Evolutionary conservation across 2,329 filamentous ascomycete genomes (phyloP), one percentile per base, ranked within the genome.

Genomic region (Chalaropsis ovoidea): DNA sequence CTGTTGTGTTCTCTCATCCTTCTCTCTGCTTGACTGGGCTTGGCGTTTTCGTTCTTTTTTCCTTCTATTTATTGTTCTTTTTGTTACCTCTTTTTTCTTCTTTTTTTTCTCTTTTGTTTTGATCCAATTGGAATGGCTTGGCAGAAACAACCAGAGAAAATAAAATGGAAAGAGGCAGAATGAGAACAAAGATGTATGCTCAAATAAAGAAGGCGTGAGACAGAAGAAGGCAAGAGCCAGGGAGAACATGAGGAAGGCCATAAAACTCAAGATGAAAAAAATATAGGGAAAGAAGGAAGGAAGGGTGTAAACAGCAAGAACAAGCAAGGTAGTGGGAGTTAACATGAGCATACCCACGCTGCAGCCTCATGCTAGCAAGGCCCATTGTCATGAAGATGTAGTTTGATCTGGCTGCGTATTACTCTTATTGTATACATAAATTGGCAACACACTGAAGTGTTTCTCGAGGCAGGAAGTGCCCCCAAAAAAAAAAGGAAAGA

Each of bases 51-150:
- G 15, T 31, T 31, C 6, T 45, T 62, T 62, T 41, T 45, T 39
- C 35, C 11, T n/a, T 27, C 41, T 43, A 41, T 45, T 45, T 17
- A 39, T 58, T 58, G 54, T 62, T 62, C 19, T 31, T 61, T 61
- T 27, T 43, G 19, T 56, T 43, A n/a, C 17, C 3, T 10, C 13
- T 43, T 43, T 43, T 43, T 3, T 5, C 42, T 3, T 17, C n/a
- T n/a, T n/a, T n/a, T n/a, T n/a, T n/a, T n/a, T n/a, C n/a, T n/a
- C 22, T 31, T 56, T 19, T 35, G 6, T 56, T 17, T 31, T 27
- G 24, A 35, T 8, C 17, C 3, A 17, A 56, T n/a, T 8, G 22
- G 19, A n/a, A 39, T 19, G 54, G 24, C 54, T 58, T 58, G 54
- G 54, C 54, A 58, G 15, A 58, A 58, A 58, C 13, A 58, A 39